These are phyloP conservation scores for Boletus tylopilopsis DNA, from an alignment of 768 basidiomycete species.

Conservation along the genomic window DNA sequence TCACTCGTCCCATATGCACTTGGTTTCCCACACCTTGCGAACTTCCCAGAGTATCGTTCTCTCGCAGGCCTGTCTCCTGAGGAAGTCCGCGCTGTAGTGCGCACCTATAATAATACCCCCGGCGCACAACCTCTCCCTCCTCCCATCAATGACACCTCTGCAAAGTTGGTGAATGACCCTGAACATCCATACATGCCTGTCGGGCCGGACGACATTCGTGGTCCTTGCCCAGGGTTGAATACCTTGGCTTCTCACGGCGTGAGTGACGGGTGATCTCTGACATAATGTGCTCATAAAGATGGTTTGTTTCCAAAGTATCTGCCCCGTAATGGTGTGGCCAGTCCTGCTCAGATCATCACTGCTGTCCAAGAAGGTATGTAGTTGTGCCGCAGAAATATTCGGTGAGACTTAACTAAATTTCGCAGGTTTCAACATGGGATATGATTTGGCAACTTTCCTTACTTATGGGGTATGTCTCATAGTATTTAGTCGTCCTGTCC, in stretches of 20 bases:
- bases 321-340: conserved; percentile 10
- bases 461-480: conserved; percentile 13
- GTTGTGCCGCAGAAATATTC: background rate
- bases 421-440: conserved; percentile 23
- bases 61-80: conserved; percentile 14
- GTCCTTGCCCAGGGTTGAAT: conserved; percentile 21
- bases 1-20: background rate
- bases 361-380: conserved; percentile 18
- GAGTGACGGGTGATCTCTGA: background rate
- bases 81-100: conserved; percentile 9
- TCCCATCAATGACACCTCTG: conserved; percentile 17
- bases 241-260: conserved; percentile 23
- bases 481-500: no score
- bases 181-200: conserved; percentile 9
- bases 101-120: conserved; percentile 10
- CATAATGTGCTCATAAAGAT: background rate
- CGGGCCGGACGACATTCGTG: conserved; percentile 14
- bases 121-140: conserved; percentile 12
- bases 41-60: conserved; percentile 16
- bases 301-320: conserved; percentile 11
- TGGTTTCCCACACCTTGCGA: conserved; percentile 8
- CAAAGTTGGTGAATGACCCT: conserved; percentile 8
- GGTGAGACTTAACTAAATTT: background rate
- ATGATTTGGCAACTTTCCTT: conserved; percentile 11
- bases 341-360: conserved; percentile 19